These are phyloP conservation scores for Fonsecaea pedrosoi DNA, from an alignment of 2,329 filamentous ascomycete species.

Conservation along the genomic window DNA sequence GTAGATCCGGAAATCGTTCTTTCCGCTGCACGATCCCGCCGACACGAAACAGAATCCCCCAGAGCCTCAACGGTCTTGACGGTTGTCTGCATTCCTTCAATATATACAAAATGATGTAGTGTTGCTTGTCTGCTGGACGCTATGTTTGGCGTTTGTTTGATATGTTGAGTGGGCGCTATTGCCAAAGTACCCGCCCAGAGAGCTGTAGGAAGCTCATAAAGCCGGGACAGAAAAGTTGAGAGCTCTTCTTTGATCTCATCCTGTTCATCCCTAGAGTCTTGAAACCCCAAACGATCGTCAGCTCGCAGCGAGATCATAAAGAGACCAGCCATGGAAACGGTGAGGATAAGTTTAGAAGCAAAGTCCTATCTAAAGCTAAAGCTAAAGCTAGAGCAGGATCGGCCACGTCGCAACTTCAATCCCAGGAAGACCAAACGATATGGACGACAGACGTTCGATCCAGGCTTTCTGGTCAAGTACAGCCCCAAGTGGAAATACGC, in stretches of 20 bases:
- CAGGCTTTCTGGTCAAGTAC: slow-evolving; percentile 37
- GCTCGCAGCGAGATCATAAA: background rate
- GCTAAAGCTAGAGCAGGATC: slow-evolving; percentile 22
- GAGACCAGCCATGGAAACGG: slow-evolving; percentile 10
- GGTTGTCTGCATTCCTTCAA: slow-evolving; percentile 11
- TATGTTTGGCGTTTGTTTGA: slow-evolving; percentile 34
- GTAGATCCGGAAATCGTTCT: slow-evolving; percentile 24
- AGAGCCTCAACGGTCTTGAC: slow-evolving; percentile 3
- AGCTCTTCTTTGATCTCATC: background rate
- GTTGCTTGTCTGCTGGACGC: slow-evolving; percentile 1
- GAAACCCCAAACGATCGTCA: background rate
- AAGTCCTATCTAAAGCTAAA: background rate
- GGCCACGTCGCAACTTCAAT: slow-evolving; percentile 38
- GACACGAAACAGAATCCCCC: slow-evolving; percentile 27
- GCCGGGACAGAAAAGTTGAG: background rate
- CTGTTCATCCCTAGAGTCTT: background rate
- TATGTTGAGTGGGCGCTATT: slow-evolving; percentile 23
- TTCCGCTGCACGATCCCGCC: slow-evolving; percentile 29
- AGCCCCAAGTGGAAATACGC: slow-evolving; percentile 37
- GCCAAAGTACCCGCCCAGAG: slow-evolving; percentile 18
- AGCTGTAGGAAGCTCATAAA: slow-evolving; percentile 4
- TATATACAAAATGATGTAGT: background rate
- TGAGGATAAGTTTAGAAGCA: background rate
- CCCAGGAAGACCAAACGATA: slow-evolving; percentile 35
- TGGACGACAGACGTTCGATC: slow-evolving; percentile 36